phyloP scores from a whole-genome alignment of 495 filamentous ascomycete species.

The Jackrogersella minutella region DNA sequence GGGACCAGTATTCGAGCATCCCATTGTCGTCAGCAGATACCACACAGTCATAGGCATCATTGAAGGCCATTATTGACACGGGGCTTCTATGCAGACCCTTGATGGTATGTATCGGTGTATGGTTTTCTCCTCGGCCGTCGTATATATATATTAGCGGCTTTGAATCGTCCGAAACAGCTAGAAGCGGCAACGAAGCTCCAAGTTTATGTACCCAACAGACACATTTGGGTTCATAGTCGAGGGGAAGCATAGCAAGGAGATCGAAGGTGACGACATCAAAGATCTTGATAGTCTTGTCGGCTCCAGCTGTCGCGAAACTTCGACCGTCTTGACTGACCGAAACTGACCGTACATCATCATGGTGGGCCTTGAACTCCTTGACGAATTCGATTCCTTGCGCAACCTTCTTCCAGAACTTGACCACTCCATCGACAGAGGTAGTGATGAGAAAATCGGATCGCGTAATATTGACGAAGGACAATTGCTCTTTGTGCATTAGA shows the following conservation, averaged over 20 bases:
- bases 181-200: conserved; percentile 83
- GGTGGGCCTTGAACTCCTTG: conserved; percentile 94
- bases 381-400: conserved; percentile 92
- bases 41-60: conserved; percentile 87
- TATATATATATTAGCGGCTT: conserved; percentile 79
- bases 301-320: conserved; percentile 90
- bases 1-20: conserved; percentile 97
- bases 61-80: conserved; percentile 86
- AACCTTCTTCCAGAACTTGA: conserved; percentile 99
- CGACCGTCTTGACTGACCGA: conserved; percentile 88
- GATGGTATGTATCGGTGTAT: conserved; percentile 75
- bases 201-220: conserved; percentile 93
- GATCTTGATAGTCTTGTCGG: conserved; percentile 89
- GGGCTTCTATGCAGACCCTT: conserved; percentile 77
- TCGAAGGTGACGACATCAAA: conserved; percentile 98
- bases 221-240: conserved; percentile 76
- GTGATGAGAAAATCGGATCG: conserved; percentile 97
- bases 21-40: conserved; percentile 88
- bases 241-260: conserved; percentile 77
- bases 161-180: conserved; percentile 87
- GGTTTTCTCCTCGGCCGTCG: conserved; percentile 85
- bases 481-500: conserved; percentile 96
- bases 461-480: conserved; percentile 85
- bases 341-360: conserved; percentile 81
- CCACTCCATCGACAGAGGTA: conserved; percentile 87